Evolutionary conservation across 176 grass and related monocot genomes (phyloP).

Genomic region (Oryza longistaminata): DNA sequence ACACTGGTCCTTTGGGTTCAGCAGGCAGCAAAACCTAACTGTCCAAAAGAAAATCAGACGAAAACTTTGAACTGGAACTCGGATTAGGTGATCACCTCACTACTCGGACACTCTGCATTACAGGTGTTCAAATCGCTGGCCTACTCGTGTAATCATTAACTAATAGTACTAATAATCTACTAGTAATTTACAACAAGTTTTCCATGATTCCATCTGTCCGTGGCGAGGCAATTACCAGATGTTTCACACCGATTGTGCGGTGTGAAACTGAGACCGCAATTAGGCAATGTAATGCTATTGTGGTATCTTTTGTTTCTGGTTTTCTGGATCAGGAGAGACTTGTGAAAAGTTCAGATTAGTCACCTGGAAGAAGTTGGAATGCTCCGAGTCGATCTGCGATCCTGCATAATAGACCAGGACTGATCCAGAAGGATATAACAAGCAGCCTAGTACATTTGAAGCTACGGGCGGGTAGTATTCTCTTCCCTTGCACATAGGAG

Average conservation of each 20-base stretch:
- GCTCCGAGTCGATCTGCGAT: not conserved
- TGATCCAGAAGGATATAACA: not conserved
- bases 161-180: not conserved
- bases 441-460: not conserved
- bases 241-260: not conserved
- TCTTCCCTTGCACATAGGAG: not conserved
- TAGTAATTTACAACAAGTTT: not conserved
- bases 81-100: not conserved
- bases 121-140: not conserved
- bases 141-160: not conserved
- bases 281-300: not conserved
- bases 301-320: not conserved
- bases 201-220: not conserved
- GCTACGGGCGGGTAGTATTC: not conserved
- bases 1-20: not conserved
- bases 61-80: conserved; percentile 44
- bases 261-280: not conserved
- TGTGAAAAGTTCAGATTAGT: not conserved
- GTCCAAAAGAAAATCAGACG: not conserved
- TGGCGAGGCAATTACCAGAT: not conserved
- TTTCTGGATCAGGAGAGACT: not conserved
- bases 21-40: not conserved
- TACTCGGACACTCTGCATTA: not conserved
- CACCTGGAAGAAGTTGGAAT: not conserved
- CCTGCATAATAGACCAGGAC: not conserved